Conservation (phyloP, 176 grass and related monocot species). For the Zoysia japonica region DNA sequence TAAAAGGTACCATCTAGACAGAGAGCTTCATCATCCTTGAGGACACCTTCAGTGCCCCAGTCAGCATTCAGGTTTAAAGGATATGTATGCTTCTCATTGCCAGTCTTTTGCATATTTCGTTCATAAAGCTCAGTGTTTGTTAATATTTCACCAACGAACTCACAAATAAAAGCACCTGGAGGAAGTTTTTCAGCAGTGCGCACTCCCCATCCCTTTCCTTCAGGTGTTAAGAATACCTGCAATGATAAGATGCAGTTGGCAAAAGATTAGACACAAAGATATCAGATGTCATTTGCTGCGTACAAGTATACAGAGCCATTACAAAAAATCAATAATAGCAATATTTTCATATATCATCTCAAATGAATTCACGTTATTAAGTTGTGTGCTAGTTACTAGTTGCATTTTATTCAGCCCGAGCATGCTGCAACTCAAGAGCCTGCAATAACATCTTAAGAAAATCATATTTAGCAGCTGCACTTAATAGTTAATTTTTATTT, state of each 20-base stretch:
- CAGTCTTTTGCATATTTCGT: conserved; percentile 44
- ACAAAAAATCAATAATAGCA: neutral
- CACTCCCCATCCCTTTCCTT: conserved; percentile 83
- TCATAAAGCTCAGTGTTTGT: conserved; percentile 91
- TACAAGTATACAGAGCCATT: neutral
- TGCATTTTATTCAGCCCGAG: neutral
- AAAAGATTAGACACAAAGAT: conserved; percentile 13
- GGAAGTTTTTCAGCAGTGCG: conserved; percentile 58
- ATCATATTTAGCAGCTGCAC: conserved; percentile 11
- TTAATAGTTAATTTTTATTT: conserved; percentile 22
- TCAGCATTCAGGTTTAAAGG: conserved; percentile 77
- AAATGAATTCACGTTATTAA: neutral
- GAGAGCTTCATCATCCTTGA: conserved; percentile 85
- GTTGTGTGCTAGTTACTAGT: neutral
- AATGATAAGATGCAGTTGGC: conserved; percentile 25
- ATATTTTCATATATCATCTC: neutral
- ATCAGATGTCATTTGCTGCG: neutral
- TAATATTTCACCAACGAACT: conserved; percentile 90
- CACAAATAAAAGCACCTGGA: conserved; percentile 82
- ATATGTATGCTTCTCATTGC: conserved; percentile 64
- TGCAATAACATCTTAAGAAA: neutral
- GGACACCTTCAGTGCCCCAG: conserved; percentile 73
- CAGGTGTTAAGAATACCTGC: conserved; percentile 78
- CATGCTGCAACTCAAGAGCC: neutral
- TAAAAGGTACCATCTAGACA: conserved; percentile 90